Evolutionary conservation across 345 rosid species (phyloP).

Genomic region (Capsella bursapastoris): DNA sequence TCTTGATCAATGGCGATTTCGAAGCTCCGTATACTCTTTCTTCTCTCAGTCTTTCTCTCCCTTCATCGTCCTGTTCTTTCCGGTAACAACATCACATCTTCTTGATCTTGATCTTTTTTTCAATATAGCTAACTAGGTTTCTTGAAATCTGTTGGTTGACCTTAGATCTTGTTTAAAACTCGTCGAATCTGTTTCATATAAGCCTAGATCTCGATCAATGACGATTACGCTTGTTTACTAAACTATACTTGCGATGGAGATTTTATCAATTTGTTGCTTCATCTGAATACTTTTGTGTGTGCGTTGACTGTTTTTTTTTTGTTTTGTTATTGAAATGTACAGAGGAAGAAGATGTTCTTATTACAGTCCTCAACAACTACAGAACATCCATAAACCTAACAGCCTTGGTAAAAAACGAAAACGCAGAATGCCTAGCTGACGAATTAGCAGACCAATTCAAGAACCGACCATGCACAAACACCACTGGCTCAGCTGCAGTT

Average conservation of each 20-base stretch:
- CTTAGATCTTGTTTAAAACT: neutral
- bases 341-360: conserved; percentile 72
- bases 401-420: conserved; percentile 54
- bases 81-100: conserved; percentile 36
- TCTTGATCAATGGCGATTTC: conserved; percentile 58
- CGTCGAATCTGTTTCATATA: neutral
- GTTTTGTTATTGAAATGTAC: conserved; percentile 21
- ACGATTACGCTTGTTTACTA: neutral
- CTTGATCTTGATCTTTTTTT: too few species aligned
- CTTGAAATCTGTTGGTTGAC: neutral
- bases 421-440: conserved; percentile 84
- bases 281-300: neutral
- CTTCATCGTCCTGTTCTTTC: conserved; percentile 48
- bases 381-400: conserved; percentile 69
- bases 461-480: conserved; percentile 77
- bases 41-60: conserved; percentile 48
- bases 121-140: neutral
- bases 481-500: conserved; percentile 72
- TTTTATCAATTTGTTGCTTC: conserved; percentile 11
- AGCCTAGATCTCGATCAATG: neutral
- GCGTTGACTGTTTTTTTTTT: neutral
- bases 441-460: conserved; percentile 75
- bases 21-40: conserved; percentile 40
- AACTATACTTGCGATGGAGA: neutral
- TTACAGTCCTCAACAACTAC: conserved; percentile 68